These are phyloP conservation scores for Poa annua DNA, from an alignment of 176 grass and related monocot species.

Conservation along the genomic window DNA sequence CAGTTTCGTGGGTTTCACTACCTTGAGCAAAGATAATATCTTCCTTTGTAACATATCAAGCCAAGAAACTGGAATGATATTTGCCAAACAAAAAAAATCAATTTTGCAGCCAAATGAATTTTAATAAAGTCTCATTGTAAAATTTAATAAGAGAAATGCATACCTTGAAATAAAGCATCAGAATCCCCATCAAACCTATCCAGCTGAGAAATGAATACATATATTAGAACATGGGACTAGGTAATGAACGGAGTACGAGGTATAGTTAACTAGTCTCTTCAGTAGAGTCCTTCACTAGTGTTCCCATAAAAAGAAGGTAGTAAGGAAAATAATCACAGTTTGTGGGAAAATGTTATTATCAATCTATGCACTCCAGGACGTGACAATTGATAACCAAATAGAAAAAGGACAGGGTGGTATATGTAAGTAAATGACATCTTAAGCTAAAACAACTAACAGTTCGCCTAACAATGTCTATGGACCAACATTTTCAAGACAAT, in stretches of 20 bases:
- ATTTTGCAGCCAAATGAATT: neutral
- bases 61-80: conserved; percentile 32
- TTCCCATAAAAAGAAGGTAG: neutral
- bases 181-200: conserved; percentile 68
- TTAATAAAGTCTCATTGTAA: neutral
- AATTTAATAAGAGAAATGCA: conserved; percentile 41
- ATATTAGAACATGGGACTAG: neutral
- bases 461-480: neutral
- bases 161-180: conserved; percentile 66
- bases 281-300: neutral
- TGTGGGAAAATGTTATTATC: conserved; percentile 1
- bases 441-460: neutral
- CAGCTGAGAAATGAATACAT: conserved; percentile 57
- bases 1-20: neutral
- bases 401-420: neutral
- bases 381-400: conserved; percentile 6
- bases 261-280: conserved; percentile 10
- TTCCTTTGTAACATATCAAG: conserved; percentile 19
- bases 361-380: conserved; percentile 8
- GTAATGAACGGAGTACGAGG: neutral
- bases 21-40: neutral
- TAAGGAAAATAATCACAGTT: conserved; percentile 17
- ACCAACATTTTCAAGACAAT: neutral
- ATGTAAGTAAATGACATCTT: conserved; percentile 3
- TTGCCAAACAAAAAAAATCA: neutral